Evolutionary conservation across 163 green algal genomes (phyloP).

Genomic region (Chlamydomonas reinhardtii): DNA sequence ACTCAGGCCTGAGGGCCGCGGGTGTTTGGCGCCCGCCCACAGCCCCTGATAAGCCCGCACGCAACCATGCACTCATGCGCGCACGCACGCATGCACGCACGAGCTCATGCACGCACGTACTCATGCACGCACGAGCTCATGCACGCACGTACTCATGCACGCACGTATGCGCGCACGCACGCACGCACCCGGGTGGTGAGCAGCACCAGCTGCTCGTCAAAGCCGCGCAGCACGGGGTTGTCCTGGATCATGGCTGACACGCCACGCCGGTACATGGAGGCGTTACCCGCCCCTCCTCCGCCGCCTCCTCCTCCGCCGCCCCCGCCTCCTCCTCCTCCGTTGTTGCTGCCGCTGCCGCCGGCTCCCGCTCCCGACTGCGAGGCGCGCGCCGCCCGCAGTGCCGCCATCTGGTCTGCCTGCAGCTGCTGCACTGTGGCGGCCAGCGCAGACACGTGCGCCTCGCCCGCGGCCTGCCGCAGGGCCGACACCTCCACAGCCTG

Average conservation of each 20-base stretch:
- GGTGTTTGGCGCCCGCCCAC: too few species aligned
- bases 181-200: not conserved
- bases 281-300: not conserved
- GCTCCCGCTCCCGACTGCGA: too few species aligned
- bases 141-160: too few species aligned
- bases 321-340: not conserved
- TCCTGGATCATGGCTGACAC: not conserved
- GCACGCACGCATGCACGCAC: too few species aligned
- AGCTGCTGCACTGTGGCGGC: not conserved
- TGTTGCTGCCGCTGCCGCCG: not conserved
- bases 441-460: not conserved
- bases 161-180: too few species aligned
- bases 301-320: not conserved
- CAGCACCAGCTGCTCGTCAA: conserved; percentile 5
- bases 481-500: not conserved
- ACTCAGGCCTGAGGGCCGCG: too few species aligned
- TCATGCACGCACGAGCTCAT: too few species aligned
- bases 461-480: not conserved
- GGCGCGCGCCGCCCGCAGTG: too few species aligned
- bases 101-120: too few species aligned
- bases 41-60: too few species aligned
- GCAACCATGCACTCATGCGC: too few species aligned
- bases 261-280: too few species aligned
- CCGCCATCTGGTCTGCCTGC: not conserved
- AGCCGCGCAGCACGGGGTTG: not conserved